A percentile compares a stretch with the other conserved stretches of the same genome.
phyloP scores from a whole-genome alignment of 2,329 filamentous ascomycete genomes.

The Trichothecium roseum region DNA sequence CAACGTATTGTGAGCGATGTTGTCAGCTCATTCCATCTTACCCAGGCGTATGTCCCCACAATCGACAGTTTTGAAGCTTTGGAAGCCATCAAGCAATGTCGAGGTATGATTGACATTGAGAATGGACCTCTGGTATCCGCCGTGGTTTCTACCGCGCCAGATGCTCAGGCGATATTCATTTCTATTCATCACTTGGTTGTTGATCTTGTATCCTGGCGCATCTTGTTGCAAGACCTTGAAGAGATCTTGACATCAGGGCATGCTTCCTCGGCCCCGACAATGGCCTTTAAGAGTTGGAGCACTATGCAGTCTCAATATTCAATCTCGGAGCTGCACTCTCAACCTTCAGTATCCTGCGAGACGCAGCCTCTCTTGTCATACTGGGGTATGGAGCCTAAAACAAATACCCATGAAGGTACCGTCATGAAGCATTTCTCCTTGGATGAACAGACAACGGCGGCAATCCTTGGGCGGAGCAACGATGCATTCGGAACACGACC shows the following conservation, averaged over 20 bases:
- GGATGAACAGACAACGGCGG: conserved; percentile 3
- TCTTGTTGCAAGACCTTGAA: neutral
- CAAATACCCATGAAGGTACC: neutral
- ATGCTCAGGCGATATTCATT: neutral
- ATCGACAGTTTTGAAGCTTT: neutral
- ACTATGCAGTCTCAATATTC: conserved; percentile 20
- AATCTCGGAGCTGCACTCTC: neutral
- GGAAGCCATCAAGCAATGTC: neutral
- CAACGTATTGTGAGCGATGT: too few species aligned
- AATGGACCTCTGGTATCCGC: neutral
- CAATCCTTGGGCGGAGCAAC: conserved; percentile 8
- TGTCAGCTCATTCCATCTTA: too few species aligned
- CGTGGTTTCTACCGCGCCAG: too few species aligned
- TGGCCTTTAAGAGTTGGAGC: conserved; percentile 23
- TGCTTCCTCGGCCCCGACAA: neutral
- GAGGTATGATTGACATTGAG: neutral
- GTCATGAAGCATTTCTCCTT: conserved; percentile 4
- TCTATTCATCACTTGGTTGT: neutral
- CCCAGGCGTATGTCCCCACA: too few species aligned
- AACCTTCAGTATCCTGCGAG: neutral
- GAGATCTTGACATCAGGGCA: neutral
- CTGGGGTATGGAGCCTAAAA: conserved; percentile 5
- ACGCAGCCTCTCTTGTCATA: conserved; percentile 1
- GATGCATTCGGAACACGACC: conserved; percentile 15
- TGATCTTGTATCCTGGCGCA: conserved; percentile 1